These are phyloP conservation scores for Paraurostyla sp. DNA, from an alignment of 73 alveolate species.

Conservation along the genomic window DNA sequence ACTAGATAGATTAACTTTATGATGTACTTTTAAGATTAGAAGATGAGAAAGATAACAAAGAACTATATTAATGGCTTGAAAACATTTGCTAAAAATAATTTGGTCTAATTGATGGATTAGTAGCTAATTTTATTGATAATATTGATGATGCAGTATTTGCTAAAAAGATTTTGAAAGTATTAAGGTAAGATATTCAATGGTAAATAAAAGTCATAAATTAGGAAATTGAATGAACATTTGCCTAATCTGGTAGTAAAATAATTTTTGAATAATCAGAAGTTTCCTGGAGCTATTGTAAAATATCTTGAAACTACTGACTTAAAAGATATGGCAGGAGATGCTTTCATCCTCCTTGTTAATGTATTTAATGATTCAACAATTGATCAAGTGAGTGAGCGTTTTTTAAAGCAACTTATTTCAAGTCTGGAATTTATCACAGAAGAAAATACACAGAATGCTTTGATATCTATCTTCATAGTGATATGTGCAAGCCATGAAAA, in stretches of 20 bases:
- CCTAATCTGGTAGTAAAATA: conserved; percentile 40
- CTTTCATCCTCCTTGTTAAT: conserved; percentile 51
- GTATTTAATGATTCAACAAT: conserved; percentile 52
- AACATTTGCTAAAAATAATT: conserved; percentile 36
- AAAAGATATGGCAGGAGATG: conserved; percentile 66
- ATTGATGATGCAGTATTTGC: conserved; percentile 37
- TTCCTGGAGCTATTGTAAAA: conserved; percentile 56
- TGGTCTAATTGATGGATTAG: conserved; percentile 55
- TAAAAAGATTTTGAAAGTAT: conserved; percentile 22
- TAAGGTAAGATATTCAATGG: conserved; percentile 9
- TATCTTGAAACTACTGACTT: conserved; percentile 45
- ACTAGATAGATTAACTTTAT: conserved; percentile 8
- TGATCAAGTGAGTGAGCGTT: not conserved
- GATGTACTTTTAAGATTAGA: not conserved
- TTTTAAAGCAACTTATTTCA: conserved; percentile 5
- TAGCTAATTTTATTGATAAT: conserved; percentile 58
- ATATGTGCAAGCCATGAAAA: conserved; percentile 50
- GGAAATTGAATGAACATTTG: conserved; percentile 62
- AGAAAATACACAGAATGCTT: conserved; percentile 43
- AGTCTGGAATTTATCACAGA: conserved; percentile 48
- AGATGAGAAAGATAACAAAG: conserved; percentile 25
- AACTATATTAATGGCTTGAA: conserved; percentile 52
- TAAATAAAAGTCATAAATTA: not conserved
- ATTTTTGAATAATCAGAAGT: conserved; percentile 39
- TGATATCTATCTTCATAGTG: conserved; percentile 6